Evolutionary conservation across 768 basidiomycete genomes (phyloP), one percentile per base, ranked within the genome.

Genomic region (Punctularia strigosozonata): DNA sequence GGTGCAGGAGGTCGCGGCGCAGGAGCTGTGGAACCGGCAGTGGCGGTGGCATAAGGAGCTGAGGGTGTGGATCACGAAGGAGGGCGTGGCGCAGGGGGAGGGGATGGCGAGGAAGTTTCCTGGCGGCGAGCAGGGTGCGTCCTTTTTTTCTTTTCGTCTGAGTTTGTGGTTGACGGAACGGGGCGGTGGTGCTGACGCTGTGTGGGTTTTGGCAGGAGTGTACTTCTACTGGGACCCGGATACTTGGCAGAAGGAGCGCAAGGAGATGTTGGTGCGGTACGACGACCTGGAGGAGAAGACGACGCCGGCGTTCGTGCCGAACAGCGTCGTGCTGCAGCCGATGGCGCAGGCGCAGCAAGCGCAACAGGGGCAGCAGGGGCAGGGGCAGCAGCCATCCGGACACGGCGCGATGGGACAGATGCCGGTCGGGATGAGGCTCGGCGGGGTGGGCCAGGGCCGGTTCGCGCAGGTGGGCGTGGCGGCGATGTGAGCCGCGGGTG

Each of bases 1-100:
- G 28, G 65, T 94, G 39, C 92, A 98, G 59, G 91, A 98, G 61
- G 74, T 90, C 37, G 92, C 92, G 13, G 90, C 89, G 34, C 84
- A 89, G 56, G 92, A 97, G 65, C 66, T 98, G 89, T 94, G 77
- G 69, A 84, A 85, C 58, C 82, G 90, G 44, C 91, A 90, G 58
- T 98, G 92, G 91, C 71, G 92, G 43, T 95, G 83, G 60, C 91
- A 95, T 74, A 95, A 91, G 58, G 87, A 90, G 50, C 68, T 87
- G 36, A 80, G 79, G 30, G 58, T 87, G 39, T 73, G 80, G 80
- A 61, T 95, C 59, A 92, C 88, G 33, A 92, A 92, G 53, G 89
- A 94, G 59, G n/a, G n/a, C n/a, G n/a, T n/a, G n/a, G n/a, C n/a
- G n/a, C 78, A 73, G 25, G 82, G 82, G 17, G 80, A 81, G 39